Percentiles rank a stretch among this genome's conserved stretches.
These are phyloP conservation scores for Alternaria atra DNA, from an alignment of 2,329 filamentous ascomycete species.

Conservation along the genomic window DNA sequence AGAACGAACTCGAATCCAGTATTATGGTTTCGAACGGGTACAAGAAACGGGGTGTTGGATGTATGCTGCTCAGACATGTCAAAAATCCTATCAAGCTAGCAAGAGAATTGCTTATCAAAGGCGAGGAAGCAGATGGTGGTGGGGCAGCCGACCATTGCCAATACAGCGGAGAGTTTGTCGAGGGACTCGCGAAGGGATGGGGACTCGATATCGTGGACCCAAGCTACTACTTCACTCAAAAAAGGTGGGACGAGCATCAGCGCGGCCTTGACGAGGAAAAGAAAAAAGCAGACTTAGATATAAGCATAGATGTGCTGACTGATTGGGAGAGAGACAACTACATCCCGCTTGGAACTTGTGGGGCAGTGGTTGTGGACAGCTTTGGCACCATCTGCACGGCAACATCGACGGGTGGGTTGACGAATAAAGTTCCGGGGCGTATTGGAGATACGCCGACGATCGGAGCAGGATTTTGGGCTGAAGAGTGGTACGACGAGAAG, in stretches of 20 bases:
- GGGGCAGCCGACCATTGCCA: slow-evolving; percentile 75
- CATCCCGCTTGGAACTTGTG: slow-evolving; percentile 84
- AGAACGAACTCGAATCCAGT: slow-evolving; percentile 85
- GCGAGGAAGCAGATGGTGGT: slow-evolving; percentile 67
- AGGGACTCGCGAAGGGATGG: slow-evolving; percentile 72
- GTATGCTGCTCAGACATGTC: slow-evolving; percentile 76
- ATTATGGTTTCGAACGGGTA: slow-evolving; percentile 81
- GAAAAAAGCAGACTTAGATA: slow-evolving; percentile 52
- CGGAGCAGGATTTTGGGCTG: slow-evolving; percentile 90
- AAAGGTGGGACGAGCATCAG: slow-evolving; percentile 80
- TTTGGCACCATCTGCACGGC: slow-evolving; percentile 75
- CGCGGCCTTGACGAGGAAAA: slow-evolving; percentile 62
- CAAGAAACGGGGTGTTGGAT: slow-evolving; percentile 79
- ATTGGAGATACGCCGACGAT: slow-evolving; percentile 87
- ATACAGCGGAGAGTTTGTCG: slow-evolving; percentile 72
- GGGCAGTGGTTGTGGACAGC: slow-evolving; percentile 81
- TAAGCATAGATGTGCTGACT: slow-evolving; percentile 35
- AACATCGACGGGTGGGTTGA: slow-evolving; percentile 77
- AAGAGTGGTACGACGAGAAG: slow-evolving; percentile 72
- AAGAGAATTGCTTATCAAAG: slow-evolving; percentile 72
- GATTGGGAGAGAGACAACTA: slow-evolving; percentile 71
- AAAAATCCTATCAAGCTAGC: slow-evolving; percentile 82
- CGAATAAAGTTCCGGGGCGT: slow-evolving; percentile 85
- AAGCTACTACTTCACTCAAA: slow-evolving; percentile 80
- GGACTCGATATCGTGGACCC: slow-evolving; percentile 74